Base-by-base conservation (phyloP, 2,329 filamentous ascomycete species). In the Metarhizium anisopliae region DNA sequence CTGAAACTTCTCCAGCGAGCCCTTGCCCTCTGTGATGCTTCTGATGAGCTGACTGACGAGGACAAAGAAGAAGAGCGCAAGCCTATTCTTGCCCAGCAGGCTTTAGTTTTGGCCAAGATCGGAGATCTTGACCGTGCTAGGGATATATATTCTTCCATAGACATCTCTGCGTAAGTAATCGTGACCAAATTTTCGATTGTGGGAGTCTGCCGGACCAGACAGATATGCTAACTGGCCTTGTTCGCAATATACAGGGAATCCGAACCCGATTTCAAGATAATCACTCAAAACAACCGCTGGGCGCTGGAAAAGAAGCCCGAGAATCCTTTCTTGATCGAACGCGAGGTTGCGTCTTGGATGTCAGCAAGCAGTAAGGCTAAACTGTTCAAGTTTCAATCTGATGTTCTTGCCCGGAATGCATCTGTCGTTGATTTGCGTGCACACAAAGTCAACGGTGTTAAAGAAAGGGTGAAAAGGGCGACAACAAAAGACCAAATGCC, bases 21-120 rank as follows among this genome's bases (percentile, higher is more conserved):
- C 2, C 80, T 79, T 62, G 81, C 85, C 61, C 74, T 93, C 20
- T 94, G 89, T 66, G 83, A 87, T 66, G 81, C 81, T 4, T 79
- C 87, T 13, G 87, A 91, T 52, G 89, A 93, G 57, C 72, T 93
- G 57, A 79, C 76, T 18, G 83, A 89, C 5, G 85, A 87, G 53
- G 89, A 94, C 61, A 91, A 89, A 73, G 78, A 81, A 67, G 78
- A 81, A 0, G 89, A 95, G 70, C 72, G 91, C 60, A 74, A 89
- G 35, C 87, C 89, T 10, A 91, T 95, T 56, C 76, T 85, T 36
- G 80, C 89, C 29, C 90, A 94, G 69, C 85, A 90, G 64, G 80
- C 87, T 30, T 92, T 87, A 63, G 85, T 90, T 1, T 77, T 88
- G 56, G 79, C 81, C 2, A 83, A 80, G 60, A 68, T 88, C 58